Evolutionary conservation across 768 basidiomycete species (phyloP).

Genomic region (Chiua virens): DNA sequence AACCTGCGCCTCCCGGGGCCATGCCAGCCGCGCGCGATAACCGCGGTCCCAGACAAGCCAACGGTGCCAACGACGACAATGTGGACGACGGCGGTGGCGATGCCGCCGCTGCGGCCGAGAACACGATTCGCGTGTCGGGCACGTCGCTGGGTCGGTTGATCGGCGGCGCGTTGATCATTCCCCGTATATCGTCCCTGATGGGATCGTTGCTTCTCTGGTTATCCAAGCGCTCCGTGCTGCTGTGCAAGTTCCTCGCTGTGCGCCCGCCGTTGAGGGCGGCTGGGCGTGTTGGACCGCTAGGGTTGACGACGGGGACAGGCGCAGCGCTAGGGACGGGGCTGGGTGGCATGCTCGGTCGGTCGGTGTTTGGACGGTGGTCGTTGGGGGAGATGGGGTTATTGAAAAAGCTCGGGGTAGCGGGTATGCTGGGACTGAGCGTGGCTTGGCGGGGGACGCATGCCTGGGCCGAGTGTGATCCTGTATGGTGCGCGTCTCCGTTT

Average conservation of each 20-base stretch:
- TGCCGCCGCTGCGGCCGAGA: constrained; percentile 53
- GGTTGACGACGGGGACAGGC: constrained; percentile 12
- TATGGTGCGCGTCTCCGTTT: constrained; percentile 48
- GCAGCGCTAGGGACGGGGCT: constrained; percentile 4
- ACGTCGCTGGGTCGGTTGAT: constrained; percentile 64
- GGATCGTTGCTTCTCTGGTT: constrained; percentile 57
- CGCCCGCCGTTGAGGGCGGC: constrained; percentile 14
- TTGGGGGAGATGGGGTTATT: constrained; percentile 16
- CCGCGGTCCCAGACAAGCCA: constrained; percentile 14
- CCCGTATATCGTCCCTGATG: constrained; percentile 65
- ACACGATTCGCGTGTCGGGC: constrained; percentile 56
- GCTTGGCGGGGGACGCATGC: constrained; percentile 56
- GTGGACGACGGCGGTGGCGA: constrained; percentile 19
- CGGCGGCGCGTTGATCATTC: constrained; percentile 68
- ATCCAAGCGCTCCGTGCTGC: constrained; percentile 37
- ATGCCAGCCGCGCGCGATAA: constrained; percentile 11
- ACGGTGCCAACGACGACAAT: constrained; percentile 11
- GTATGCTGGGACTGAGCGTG: constrained; percentile 43
- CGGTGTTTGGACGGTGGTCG: constrained; percentile 17
- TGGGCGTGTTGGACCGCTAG: constrained; percentile 16
- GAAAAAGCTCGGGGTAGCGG: constrained; percentile 26
- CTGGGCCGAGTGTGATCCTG: constrained; percentile 71
- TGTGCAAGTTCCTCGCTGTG: constrained; percentile 27
- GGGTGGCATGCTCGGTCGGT: neutral
- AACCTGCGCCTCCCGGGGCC: constrained; percentile 9